Base-by-base conservation (phyloP, 495 filamentous ascomycete genomes). In the Viridothelium virens region DNA sequence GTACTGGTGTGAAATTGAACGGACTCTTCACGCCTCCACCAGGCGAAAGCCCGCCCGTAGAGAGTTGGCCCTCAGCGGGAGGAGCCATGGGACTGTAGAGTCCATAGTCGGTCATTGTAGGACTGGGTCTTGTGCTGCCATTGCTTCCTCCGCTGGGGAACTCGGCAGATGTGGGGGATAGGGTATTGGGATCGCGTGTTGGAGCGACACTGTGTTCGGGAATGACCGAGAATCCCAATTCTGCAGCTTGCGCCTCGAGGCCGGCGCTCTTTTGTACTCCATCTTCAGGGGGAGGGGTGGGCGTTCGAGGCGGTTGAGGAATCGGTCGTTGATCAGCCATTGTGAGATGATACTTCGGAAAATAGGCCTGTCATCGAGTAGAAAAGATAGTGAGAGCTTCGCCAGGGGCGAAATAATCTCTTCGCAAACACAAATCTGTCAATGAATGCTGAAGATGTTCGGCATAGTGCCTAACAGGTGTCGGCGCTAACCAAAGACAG, bases 1-100 rank as follows among this genome's bases (percentile, higher is more conserved):
- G 70, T 12, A 70, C 63, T 0, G 94, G 89, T 77, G 93, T 84
- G 78, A 97, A 98, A 78, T 96, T 97, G 84, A 98, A 98, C 2
- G 92, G 93, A 63, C 75, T 80, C 39, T 65, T 65, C n/a, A 63
- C 74, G 67, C 82, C 79, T 46, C 72, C 77, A 63, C 77, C 70
- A 25, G 66, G 75, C 76, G 39, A 73, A 68, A 71, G 77, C 71
- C 6, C 47, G 3, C 7, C 47, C 38, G 14, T 38, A 53, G 61
- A 56, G 69, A 67, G 33, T 44, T 61, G 39, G 66, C 70, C 69
- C 38, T 63, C 65, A 36, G 61, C 72, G 67, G 18, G 80, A 70
- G 70, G 70, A 34, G 64, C 67, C 46, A 74, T 76, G 47, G 80
- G 72, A 64, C 75, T 82, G 73, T 84, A 83, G 16, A 75, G 68